These are phyloP conservation scores for Leccinum uliginosum DNA, from an alignment of 768 basidiomycete genomes.

Conservation along the genomic window DNA sequence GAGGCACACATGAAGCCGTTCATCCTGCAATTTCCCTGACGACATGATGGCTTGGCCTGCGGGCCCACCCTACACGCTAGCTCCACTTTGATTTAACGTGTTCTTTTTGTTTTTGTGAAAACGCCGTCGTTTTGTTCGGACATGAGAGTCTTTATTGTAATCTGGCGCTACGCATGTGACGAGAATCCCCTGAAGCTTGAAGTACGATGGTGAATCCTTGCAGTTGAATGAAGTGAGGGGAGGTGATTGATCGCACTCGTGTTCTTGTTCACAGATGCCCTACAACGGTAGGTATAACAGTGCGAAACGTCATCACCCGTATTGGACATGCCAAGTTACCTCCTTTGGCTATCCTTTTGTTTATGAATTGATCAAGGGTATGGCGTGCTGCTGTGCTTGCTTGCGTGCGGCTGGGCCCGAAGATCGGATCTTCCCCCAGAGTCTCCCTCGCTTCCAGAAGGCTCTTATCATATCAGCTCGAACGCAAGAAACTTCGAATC, in stretches of 20 bases:
- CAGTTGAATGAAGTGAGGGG: background rate
- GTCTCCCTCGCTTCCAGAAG: background rate
- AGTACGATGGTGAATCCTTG: background rate
- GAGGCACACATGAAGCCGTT: constrained; percentile 53
- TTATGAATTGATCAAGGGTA: background rate
- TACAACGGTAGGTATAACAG: background rate
- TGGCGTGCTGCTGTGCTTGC: background rate
- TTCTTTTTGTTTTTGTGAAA: constrained; percentile 3
- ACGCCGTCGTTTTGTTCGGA: constrained; percentile 19
- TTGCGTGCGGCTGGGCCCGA: background rate
- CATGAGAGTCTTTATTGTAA: constrained; percentile 3
- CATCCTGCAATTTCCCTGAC: constrained; percentile 62
- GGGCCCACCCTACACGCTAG: background rate
- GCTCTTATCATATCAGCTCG: background rate
- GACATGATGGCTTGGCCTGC: background rate
- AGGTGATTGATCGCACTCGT: constrained; percentile 10
- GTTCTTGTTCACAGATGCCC: background rate
- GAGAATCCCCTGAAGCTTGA: constrained; percentile 4
- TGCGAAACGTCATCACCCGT: background rate
- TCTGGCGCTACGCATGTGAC: background rate
- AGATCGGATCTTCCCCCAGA: background rate
- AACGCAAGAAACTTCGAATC: background rate
- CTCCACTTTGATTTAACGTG: constrained; percentile 1
- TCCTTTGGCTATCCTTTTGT: background rate
- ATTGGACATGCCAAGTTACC: constrained; percentile 2